Conservation (phyloP, 2,329 filamentous ascomycete species). For the Aspergillus sp. region DNA sequence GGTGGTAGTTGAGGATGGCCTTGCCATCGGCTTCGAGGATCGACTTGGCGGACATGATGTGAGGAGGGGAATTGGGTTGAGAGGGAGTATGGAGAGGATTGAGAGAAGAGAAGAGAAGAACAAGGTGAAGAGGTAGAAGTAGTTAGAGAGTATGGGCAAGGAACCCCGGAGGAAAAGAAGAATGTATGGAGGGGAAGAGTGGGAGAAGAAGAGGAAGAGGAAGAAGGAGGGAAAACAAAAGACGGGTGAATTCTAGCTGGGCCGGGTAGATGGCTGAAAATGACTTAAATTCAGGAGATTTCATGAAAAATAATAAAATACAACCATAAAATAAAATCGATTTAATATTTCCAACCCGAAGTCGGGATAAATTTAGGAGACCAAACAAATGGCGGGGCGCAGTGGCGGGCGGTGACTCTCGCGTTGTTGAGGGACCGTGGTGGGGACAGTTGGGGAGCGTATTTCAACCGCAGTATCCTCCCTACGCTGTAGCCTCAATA, state of each 20-base stretch:
- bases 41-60: constrained; percentile 85
- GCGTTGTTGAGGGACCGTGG: constrained; percentile 17
- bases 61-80: constrained; percentile 3
- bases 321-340: too few species aligned
- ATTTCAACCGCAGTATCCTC: constrained; percentile 23
- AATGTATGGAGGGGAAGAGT: constrained; percentile 6
- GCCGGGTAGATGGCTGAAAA: background rate
- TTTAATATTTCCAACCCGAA: too few species aligned
- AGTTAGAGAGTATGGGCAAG: constrained; percentile 13
- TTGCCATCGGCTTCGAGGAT: constrained; percentile 99
- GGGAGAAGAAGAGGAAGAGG: constrained; percentile 6
- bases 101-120: constrained; percentile 8
- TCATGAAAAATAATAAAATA: too few species aligned
- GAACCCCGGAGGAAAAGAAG: constrained; percentile 16
- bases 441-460: constrained; percentile 17
- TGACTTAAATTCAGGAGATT: background rate
- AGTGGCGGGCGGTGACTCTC: background rate
- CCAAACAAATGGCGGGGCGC: too few species aligned
- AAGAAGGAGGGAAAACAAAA: constrained; percentile 2
- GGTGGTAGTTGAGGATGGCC: constrained; percentile 99
- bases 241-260: background rate
- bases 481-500: constrained; percentile 27
- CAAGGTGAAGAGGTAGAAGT: constrained; percentile 1
- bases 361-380: too few species aligned
- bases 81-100: constrained; percentile 1